Percentiles rank a stretch among this genome's conserved stretches.
phyloP scores from a whole-genome alignment of 179 eudicot genomes.

The Nepenthes alata region DNA sequence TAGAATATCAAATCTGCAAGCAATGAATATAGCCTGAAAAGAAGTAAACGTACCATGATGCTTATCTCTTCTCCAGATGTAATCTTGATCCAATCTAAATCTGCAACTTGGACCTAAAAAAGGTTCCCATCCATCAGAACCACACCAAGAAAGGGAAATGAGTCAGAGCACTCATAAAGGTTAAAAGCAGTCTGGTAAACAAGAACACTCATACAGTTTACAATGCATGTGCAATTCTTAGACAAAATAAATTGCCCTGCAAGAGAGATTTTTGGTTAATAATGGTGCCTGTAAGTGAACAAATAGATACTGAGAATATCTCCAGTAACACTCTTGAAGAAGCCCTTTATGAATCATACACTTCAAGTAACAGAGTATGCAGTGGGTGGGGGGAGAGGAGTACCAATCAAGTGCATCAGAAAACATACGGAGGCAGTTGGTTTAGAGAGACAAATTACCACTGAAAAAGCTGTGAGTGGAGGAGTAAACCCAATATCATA shows the following conservation, averaged over 20 bases:
- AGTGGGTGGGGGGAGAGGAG: too few relatives aligned
- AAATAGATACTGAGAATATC: too few relatives aligned
- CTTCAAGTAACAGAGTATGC: too few relatives aligned
- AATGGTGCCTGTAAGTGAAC: too few relatives aligned
- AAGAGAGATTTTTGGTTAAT: too few relatives aligned
- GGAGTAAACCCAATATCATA: slow-evolving; percentile 73
- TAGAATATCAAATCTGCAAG: slow-evolving; percentile 12
- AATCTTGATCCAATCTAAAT: slow-evolving; percentile 74
- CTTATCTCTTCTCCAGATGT: slow-evolving; percentile 49
- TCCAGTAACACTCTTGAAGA: too few relatives aligned
- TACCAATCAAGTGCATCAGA: too few relatives aligned
- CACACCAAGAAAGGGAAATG: background rate
- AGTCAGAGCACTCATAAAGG: background rate
- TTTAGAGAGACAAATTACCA: slow-evolving; percentile 26
- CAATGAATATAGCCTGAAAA: background rate
- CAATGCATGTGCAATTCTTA: too few relatives aligned
- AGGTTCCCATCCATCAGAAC: background rate
- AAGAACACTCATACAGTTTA: too few relatives aligned
- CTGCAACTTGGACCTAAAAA: slow-evolving; percentile 69
- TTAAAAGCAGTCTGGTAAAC: too few relatives aligned
- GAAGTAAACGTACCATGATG: slow-evolving; percentile 35
- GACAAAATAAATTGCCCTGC: too few relatives aligned
- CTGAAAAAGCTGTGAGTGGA: slow-evolving; percentile 50
- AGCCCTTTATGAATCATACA: too few relatives aligned
- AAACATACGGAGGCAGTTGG: background rate